Evolutionary conservation across 2,329 filamentous ascomycete genomes (phyloP), one percentile per base, ranked within the genome.

Genomic region (Penicillium sp.): DNA sequence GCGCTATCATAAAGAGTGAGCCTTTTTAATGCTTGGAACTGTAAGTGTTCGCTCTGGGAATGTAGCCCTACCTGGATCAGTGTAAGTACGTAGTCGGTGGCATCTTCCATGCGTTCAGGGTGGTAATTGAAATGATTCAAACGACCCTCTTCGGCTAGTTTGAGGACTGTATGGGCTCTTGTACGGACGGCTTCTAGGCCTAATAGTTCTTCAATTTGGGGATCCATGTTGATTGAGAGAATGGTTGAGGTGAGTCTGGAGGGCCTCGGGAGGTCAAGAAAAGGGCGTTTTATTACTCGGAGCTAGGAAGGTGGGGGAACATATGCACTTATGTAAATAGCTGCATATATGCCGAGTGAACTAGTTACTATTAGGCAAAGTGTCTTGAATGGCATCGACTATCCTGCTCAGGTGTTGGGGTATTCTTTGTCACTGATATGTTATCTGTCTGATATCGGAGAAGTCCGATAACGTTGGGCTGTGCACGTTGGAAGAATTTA

Each of bases 51-150:
- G 8, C 17, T 43, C 19, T 31, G 5, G 19, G 8, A 5, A n/a
- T 39, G 7, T 12, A 19, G 21, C 4, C 58, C 65, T 63, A 81
- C 79, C 58, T 76, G 70, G 27, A 81, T 82, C 19, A 81, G 71
- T 9, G 65, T 65, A 9, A 69, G 66, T 1, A 82, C 79, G 45
- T 77, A 81, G 19, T 79, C 73, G 2, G 74, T 78, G 12, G 74
- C 75, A 15, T 70, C 66, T 15, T 67, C 61, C 68, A 81, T 71
- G 15, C 71, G 72, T 6, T 72, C 67, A 19, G 71, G 64, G 10
- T 78, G 70, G 45, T 78, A 77, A 10, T 76, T 68, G 51, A 81
- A 82, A 61, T 80, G 77, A 59, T 68, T 74, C 33, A 82, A 64
- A 7, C 70, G 64, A 4, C 73, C 73, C 4, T 68, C 59, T 54